Base-by-base conservation (phyloP, 1,139 yeast genomes). In the Yamadazyma jaroonii region DNA sequence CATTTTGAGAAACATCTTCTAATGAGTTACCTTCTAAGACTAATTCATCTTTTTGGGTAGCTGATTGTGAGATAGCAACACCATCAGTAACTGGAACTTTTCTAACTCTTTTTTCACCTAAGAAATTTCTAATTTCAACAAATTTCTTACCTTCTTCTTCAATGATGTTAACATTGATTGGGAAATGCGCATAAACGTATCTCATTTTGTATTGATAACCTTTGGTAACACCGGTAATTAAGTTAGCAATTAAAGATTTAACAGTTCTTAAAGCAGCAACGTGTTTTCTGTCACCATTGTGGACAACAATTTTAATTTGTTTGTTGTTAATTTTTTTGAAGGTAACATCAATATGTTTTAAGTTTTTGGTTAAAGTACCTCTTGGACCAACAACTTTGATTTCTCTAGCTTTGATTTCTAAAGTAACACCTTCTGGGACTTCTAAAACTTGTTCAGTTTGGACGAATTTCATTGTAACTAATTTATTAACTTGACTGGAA, bases 171-270 rank as follows among this genome's bases (percentile, higher is more conserved):
- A 92, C 97, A 75, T 94, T 92, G 77, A 94, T 94, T 71, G 98
- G 99, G 96, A 92, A 92, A 87, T 94, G 98, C 84, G 98, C 99
- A 70, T 92, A 94, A 56, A 92, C 98, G 73, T 89, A 90, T 73
- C 83, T 40, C 96, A 92, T 84, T 89, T 92, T 90, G 95, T 92
- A 92, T 77, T 85, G 83, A 95, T 77, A 92, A 73, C 98, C 97
- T 80, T 84, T 84, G 72, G 98, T 92, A 66, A 92, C 98, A 85
- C 99, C 98, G 55, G 87, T 87, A 77, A 92, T 74, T 82, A 92
- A 74, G 88, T 94, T 92, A 66, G 88, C 69, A 62, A 92, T 79
- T 67, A 92, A 78, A 56, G 97, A 87, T 79, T 89, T 89, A 73
- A 92, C 97, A 51, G 98, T 92, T 82, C 97, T 90, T 71, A 92